Evolutionary conservation across 495 filamentous ascomycete species (phyloP), one percentile per base, ranked within the genome.

Genomic region (Neurospora sp.): DNA sequence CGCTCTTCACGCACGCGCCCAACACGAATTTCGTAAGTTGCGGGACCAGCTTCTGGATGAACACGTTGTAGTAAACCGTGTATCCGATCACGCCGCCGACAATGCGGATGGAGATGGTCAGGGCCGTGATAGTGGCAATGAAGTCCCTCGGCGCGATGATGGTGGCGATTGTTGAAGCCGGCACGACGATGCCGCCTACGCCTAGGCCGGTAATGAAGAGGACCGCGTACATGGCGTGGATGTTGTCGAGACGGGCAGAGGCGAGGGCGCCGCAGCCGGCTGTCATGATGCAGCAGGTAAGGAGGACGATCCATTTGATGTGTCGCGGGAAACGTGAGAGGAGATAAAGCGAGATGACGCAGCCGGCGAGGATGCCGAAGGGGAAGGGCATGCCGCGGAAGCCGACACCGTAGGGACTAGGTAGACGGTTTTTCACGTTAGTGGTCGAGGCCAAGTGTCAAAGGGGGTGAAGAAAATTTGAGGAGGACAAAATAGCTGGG

Each of bases 61-160:
- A 93, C 76, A 93, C 85, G 78, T 92, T 93, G 86, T 90, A 93
- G 85, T 93, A 93, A 73, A 90, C 87, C 31, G 86, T 87, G 78
- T 92, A 93, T 59, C 91, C 91, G 71, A 93, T 88, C 39, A 88
- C 83, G 42, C 91, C 91, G 40, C 91, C 91, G 40, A 92, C 85
- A 71, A 92, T 89, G 69, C 91, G 90, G 73, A 93, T 89, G 31
- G 90, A 87, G 70, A 93, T 89, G 3, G 91, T 92, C n/a, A 93
- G 82, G 13, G 91, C 90, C 15, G 91, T 89, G 70, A 93, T 87
- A 21, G 91, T 93, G 69, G 91, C 91, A 76, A 93, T 92, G 1
- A 92, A 81, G 72, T 92, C 90, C 78, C 89, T 88, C 6, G 90
- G 89, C 73, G 90, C 92, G 73, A 93, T 90, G 76, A 92, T 92